phyloP scores from a whole-genome alignment of 208 protist species.

The Leishmania turanica region DNA sequence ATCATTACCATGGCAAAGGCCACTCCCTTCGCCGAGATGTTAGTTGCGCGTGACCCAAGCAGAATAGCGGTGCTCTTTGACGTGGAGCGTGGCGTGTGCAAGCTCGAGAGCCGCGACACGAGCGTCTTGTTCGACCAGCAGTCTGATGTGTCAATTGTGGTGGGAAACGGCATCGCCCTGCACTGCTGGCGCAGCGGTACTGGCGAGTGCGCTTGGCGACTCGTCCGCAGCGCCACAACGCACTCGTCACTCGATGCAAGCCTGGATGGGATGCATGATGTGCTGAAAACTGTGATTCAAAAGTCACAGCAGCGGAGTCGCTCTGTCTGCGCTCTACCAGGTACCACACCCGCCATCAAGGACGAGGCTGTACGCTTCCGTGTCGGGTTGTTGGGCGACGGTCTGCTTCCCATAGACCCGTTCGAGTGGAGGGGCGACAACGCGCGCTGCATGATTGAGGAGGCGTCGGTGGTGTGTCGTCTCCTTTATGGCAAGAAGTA shows the following conservation, averaged over 20 bases:
- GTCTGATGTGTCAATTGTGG: constrained; percentile 58
- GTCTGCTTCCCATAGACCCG: constrained; percentile 76
- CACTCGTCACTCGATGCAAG: constrained; percentile 12
- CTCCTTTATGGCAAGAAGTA: constrained; percentile 86
- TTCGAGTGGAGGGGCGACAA: constrained; percentile 88
- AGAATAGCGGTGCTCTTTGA: constrained; percentile 68
- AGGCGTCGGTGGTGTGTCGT: constrained; percentile 71
- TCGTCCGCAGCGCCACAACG: constrained; percentile 31
- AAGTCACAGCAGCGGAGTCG: constrained; percentile 31
- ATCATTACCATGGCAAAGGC: constrained; percentile 62
- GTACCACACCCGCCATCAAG: constrained; percentile 70
- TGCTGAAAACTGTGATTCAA: constrained; percentile 27
- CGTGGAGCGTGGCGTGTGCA: constrained; percentile 49
- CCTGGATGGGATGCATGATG: constrained; percentile 26
- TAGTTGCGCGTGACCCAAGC: constrained; percentile 72
- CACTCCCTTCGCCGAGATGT: constrained; percentile 33
- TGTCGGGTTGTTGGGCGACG: constrained; percentile 69
- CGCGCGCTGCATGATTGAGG: constrained; percentile 64
- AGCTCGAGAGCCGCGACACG: constrained; percentile 9
- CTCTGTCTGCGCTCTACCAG: constrained; percentile 44
- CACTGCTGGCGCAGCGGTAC: constrained; percentile 57
- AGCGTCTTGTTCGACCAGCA: constrained; percentile 41
- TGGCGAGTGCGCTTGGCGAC: constrained; percentile 44
- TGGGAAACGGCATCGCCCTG: constrained; percentile 57
- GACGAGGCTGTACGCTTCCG: constrained; percentile 48